phyloP scores from a whole-genome alignment of 257 asterid genomes.

The Plantago elongata region DNA sequence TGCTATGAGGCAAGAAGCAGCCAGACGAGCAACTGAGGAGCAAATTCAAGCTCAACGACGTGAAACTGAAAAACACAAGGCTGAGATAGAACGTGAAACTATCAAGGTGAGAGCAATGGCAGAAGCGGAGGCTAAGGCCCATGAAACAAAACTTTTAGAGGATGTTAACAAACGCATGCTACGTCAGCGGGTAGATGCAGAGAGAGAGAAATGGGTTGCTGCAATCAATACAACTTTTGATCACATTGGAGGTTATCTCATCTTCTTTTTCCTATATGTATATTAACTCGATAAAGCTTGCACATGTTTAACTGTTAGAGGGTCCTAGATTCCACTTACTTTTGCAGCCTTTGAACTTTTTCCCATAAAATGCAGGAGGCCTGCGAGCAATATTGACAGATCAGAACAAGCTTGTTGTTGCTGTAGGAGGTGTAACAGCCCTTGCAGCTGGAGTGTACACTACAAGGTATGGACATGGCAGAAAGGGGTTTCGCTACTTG shows the following conservation, averaged over 20 bases:
- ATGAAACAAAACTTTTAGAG: constrained; percentile 87
- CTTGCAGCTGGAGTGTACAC: constrained; percentile 98
- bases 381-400: constrained; percentile 78
- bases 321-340: neutral
- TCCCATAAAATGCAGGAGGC: constrained; percentile 59
- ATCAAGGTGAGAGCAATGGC: constrained; percentile 72
- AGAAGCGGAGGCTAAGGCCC: constrained; percentile 96
- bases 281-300: no score
- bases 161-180: constrained; percentile 81
- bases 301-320: neutral
- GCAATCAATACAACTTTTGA: constrained; percentile 90
- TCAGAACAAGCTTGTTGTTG: constrained; percentile 87
- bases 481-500: neutral
- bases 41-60: constrained; percentile 94
- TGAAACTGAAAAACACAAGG: constrained; percentile 79
- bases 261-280: constrained; percentile 11
- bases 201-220: constrained; percentile 90
- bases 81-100: constrained; percentile 86
- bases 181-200: constrained; percentile 84
- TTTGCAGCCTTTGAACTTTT: neutral
- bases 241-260: constrained; percentile 80
- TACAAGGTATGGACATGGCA: constrained; percentile 54
- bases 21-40: constrained; percentile 91
- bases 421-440: constrained; percentile 92
- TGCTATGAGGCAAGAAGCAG: constrained; percentile 82